Base-by-base conservation (phyloP, 257 asterid genomes). In the Capsicum chinense region DNA sequence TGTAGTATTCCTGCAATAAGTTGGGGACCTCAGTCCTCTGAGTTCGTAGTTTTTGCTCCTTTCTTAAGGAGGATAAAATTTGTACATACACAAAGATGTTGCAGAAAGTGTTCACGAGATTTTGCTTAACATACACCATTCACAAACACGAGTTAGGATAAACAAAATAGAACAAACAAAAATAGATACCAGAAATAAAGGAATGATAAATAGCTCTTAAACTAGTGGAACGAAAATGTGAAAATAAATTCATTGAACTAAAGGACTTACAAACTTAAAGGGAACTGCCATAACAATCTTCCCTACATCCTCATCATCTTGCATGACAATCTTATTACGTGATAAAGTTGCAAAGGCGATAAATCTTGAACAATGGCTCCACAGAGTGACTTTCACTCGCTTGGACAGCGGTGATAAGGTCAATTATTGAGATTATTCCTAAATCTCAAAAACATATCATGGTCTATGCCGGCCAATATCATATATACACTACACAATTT, bases 201-300 rank as follows among this genome's bases (percentile, higher is more conserved):
- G 17, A 39, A 83, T 79, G 86, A 42, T 74, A 74, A 70, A 21
- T 6, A 50, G 81, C 37, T 74, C 60, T 21, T 19, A 74, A 74
- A 21, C 39, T 60, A 74, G 62, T 26, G 12, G 60, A 74, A 11
- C 59, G 21, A 58, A 68, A 62, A 73, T 39, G 13, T 59, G 64
- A 54, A 59, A 84, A 35, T 54, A 14, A 14, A 14, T 16, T 69
- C 78, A 39, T 26, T n/a, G 60, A 74, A 19, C 9, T 39, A 56
- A 26, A 70, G 33, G 73, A 85, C 52, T 21, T 92, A 94, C 97
- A 94, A 9, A 94, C 96, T 87, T 93, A 86, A 85, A 94, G 92
- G 97, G 98, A 14, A 94, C 98, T 71, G 94, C 95, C 96, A 92
- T 88, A 5, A 97, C 98, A 84, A 93, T 94, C 92, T 94, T 94